A percentile compares a stretch with the other conserved stretches of the same genome.
Evolutionary conservation across 129 eudicot species (phyloP).

Genomic region (Escallonia herrerae): DNA sequence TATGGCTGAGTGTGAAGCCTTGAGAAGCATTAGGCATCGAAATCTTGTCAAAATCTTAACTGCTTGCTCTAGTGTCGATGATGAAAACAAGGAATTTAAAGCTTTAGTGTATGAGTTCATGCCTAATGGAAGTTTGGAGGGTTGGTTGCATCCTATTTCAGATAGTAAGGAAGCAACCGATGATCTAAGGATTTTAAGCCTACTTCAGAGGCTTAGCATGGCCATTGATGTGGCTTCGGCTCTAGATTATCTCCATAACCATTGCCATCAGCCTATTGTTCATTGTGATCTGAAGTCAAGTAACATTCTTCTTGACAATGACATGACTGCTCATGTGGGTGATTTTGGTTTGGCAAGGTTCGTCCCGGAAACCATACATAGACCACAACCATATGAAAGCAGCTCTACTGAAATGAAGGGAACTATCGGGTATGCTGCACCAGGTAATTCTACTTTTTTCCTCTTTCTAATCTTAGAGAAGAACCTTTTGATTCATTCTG

Average conservation of each 20-base stretch:
- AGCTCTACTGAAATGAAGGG: conserved; percentile 20
- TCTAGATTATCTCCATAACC: conserved; percentile 36
- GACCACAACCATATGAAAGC: conserved; percentile 3
- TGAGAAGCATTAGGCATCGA: conserved; percentile 16
- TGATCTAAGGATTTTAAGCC: conserved; percentile 10
- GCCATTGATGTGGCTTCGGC: conserved; percentile 32
- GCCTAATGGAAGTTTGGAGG: conserved; percentile 19
- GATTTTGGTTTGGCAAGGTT: conserved; percentile 25
- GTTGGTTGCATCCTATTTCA: conserved; percentile 9
- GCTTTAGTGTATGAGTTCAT: conserved; percentile 18
- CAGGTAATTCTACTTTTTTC: conserved; percentile 5
- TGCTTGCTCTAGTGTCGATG: conserved; percentile 15
- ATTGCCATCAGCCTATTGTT: conserved; percentile 14
- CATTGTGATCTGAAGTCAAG: conserved; percentile 23
- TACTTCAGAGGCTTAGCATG: conserved; percentile 14
- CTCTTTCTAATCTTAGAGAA: neutral
- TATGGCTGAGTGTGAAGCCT: conserved; percentile 19
- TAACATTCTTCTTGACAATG: conserved; percentile 18
- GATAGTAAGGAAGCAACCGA: neutral
- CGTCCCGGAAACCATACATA: neutral
- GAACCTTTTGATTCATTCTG: neutral
- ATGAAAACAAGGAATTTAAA: conserved; percentile 14
- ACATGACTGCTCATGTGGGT: conserved; percentile 21
- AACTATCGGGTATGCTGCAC: conserved; percentile 24
- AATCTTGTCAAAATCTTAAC: conserved; percentile 20